Conservation (phyloP, 768 basidiomycete genomes). For the Pluteus cervinus region DNA sequence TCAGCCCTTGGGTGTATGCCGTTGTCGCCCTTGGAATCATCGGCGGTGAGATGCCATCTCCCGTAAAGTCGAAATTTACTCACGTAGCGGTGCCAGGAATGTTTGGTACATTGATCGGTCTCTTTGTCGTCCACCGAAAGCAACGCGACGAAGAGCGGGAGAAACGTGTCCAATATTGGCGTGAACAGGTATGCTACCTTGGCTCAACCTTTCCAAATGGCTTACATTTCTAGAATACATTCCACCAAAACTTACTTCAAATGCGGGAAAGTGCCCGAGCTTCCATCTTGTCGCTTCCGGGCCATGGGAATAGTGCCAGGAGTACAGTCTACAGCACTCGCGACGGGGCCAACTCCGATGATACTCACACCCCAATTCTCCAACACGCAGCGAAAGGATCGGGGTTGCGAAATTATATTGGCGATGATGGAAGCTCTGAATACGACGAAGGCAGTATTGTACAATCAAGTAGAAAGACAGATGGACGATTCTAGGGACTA, state of each 20-base stretch:
- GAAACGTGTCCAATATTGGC: constrained; percentile 85
- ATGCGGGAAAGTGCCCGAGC: constrained; percentile 72
- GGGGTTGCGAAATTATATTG: constrained; percentile 48
- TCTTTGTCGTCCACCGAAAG: constrained; percentile 68
- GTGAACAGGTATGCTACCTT: constrained; percentile 57
- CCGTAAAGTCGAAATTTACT: background rate
- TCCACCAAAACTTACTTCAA: constrained; percentile 74
- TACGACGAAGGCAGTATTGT: constrained; percentile 45
- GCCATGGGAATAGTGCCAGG: constrained; percentile 38
- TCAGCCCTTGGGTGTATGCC: constrained; percentile 65
- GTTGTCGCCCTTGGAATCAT: constrained; percentile 68
- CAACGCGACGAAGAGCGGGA: constrained; percentile 73
- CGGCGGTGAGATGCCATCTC: constrained; percentile 43
- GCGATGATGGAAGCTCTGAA: constrained; percentile 42
- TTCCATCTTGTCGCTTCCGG: constrained; percentile 54
- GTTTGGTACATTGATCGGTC: constrained; percentile 57
- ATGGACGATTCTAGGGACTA: constrained; percentile 30
- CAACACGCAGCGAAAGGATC: constrained; percentile 45
- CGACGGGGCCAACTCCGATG: constrained; percentile 46
- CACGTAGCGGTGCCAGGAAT: constrained; percentile 53
- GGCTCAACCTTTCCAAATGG: constrained; percentile 1
- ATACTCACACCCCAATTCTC: constrained; percentile 48
- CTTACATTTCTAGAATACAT: constrained; percentile 47
- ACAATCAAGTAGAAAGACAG: constrained; percentile 26
- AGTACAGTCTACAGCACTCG: constrained; percentile 45